Percentiles rank a stretch among this genome's conserved stretches.
These are phyloP conservation scores for Clonostachys rhizophaga DNA, from an alignment of 2,329 filamentous ascomycete species.

Conservation along the genomic window DNA sequence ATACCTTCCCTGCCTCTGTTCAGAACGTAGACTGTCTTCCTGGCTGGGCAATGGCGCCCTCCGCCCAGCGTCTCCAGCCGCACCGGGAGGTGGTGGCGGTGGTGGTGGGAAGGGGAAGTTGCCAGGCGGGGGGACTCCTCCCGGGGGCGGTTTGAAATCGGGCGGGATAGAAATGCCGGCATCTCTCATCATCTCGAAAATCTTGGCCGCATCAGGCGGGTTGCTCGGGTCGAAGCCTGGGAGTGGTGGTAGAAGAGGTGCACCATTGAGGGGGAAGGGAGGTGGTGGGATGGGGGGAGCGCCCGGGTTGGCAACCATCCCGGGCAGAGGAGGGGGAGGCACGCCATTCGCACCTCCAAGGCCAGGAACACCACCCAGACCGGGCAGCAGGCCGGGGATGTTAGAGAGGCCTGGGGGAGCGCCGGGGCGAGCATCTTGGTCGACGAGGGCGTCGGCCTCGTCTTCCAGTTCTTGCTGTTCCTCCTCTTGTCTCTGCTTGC, in stretches of 20 bases:
- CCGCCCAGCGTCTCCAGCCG: conserved; percentile 29
- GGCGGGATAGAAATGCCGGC: conserved; percentile 57
- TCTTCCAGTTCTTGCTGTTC: conserved; percentile 93
- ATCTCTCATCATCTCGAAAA: conserved; percentile 62
- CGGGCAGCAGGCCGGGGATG: conserved; percentile 55
- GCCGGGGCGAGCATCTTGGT: conserved; percentile 63
- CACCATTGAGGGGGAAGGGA: conserved; percentile 41
- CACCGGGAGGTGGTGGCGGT: conserved; percentile 24
- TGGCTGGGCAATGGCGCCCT: conserved; percentile 77
- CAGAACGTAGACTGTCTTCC: conserved; percentile 73
- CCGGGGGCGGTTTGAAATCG: conserved; percentile 31
- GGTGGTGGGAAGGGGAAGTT: conserved; percentile 25
- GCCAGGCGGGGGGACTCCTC: conserved; percentile 23
- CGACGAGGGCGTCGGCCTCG: conserved; percentile 85
- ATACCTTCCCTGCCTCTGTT: conserved; percentile 64
- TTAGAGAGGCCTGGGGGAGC: conserved; percentile 40
- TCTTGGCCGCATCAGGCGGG: conserved; percentile 54
- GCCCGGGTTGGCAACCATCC: conserved; percentile 25
- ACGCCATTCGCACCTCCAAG: conserved; percentile 33
- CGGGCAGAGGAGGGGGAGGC: conserved; percentile 36
- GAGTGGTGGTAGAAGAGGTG: conserved; percentile 34
- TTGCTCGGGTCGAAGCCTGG: conserved; percentile 55
- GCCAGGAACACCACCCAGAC: conserved; percentile 42
- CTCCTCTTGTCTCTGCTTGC: conserved; percentile 79
- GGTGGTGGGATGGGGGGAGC: conserved; percentile 35